Base-by-base conservation (phyloP, 2,329 filamentous ascomycete species). In the Colletotrichum scovillei region DNA sequence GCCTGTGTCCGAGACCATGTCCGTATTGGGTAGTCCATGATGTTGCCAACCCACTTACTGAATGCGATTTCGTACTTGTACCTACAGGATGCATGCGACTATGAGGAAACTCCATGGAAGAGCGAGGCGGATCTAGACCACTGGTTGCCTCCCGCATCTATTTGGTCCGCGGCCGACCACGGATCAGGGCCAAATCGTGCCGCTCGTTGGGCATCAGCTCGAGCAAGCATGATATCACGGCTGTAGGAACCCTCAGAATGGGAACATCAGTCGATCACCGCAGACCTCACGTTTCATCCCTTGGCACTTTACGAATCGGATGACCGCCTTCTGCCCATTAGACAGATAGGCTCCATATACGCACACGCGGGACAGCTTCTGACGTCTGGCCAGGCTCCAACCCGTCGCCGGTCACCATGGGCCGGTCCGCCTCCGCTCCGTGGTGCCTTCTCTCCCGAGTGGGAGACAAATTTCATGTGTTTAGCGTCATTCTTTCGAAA, bases 151-250 rank as follows among this genome's bases (percentile, higher is more conserved):
- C 59, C 70, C 55, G 49, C 55, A 35, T 64, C 53, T 65, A 42
- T 14, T 42, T 42, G 24, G 58, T 30, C 32, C 26, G 49, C 35
- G 22, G 30, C 46, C 28, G 30, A 26, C 53, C n/a, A 24, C 38
- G n/a, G n/a, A 9, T 55, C 12, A 65, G 42, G 42, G 35, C n/a
- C 30, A 59, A 16, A 26, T 60, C 24, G 35, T 8, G 22, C 16
- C 28, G 9, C 38, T 26, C 32, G 24, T 70, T 35, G 60, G 70
- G 70, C 70, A 65, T 28, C 55, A 46, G 55, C 35, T 57, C 28
- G 52, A 73, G 8, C 9, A 28, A 28, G 62, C 60, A 66, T 69
- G 55, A 73, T 69, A 65, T 59, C 67, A 73, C 70, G 12, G 24
- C 60, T 26, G n/a, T 26, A 53, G 14, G 24, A 49, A 14, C n/a